A percentile compares a stretch with the other conserved stretches of the same genome.
phyloP scores from a whole-genome alignment of 1,284 basidiomycete genomes.

The Anthracocystis panici-leucophaei region DNA sequence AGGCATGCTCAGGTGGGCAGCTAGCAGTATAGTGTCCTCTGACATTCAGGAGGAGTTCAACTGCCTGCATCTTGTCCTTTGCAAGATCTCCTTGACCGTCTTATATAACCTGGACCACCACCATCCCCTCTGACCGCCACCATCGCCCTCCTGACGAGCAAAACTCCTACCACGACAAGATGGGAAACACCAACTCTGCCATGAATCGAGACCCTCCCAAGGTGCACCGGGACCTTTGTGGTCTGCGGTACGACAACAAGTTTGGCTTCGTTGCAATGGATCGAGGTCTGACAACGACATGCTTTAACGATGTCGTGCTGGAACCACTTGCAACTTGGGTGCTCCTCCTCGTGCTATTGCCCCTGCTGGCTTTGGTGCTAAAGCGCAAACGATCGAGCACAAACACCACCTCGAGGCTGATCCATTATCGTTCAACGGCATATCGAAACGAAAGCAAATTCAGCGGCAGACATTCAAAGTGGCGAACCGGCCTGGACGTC shows the following conservation, averaged over 20 bases:
- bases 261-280: slow-evolving; percentile 37
- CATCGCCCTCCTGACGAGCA: background rate
- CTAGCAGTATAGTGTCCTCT: no score
- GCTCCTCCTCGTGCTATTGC: slow-evolving; percentile 38
- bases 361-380: slow-evolving; percentile 14
- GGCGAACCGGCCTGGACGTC: slow-evolving; percentile 21
- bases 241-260: slow-evolving; percentile 33
- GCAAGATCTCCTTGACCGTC: background rate
- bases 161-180: background rate
- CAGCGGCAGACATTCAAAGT: slow-evolving; percentile 18
- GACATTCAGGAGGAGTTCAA: background rate
- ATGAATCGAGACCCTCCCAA: slow-evolving; percentile 34
- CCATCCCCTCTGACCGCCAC: background rate
- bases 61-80: background rate
- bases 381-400: slow-evolving; percentile 15
- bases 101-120: background rate
- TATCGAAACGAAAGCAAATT: slow-evolving; percentile 20
- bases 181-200: slow-evolving; percentile 17
- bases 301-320: slow-evolving; percentile 58
- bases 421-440: slow-evolving; percentile 25
- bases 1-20: background rate
- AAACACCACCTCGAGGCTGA: slow-evolving; percentile 15
- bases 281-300: slow-evolving; percentile 37
- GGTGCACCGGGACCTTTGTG: slow-evolving; percentile 33
- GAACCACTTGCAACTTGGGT: slow-evolving; percentile 56